phyloP scores from a whole-genome alignment of 2,329 filamentous ascomycete genomes.

The Diaporthe longicolla region DNA sequence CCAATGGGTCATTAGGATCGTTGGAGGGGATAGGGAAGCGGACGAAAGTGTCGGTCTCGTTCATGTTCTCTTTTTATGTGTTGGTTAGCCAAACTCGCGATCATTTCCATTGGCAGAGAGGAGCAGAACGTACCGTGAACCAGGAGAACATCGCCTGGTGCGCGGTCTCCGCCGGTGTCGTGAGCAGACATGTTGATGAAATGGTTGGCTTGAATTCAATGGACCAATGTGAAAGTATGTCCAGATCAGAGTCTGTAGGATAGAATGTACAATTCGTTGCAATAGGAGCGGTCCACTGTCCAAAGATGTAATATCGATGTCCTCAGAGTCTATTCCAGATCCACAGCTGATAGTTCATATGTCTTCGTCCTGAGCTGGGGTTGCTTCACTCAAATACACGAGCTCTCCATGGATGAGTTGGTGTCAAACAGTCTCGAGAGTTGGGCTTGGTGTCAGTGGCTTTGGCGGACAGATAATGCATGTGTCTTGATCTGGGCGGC shows the following conservation, averaged over 20 bases:
- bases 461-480: not conserved
- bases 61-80: not conserved
- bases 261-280: not conserved
- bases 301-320: not conserved
- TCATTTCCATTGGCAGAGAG: not conserved
- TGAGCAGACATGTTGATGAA: not conserved
- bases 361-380: not conserved
- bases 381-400: slow-evolving; percentile 1
- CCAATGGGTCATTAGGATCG: slow-evolving; percentile 15
- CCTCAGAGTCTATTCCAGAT: not conserved
- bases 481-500: not conserved
- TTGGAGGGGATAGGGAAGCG: slow-evolving; percentile 21
- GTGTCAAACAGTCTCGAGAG: not conserved
- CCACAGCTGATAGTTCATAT: not conserved
- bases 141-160: slow-evolving; percentile 23
- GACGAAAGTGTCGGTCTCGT: slow-evolving; percentile 16
- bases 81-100: not conserved
- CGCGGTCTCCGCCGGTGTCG: not conserved
- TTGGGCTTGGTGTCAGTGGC: not conserved
- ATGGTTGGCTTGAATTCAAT: not conserved
- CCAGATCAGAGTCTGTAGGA: not conserved
- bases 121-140: not conserved
- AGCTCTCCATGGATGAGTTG: not conserved
- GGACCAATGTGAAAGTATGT: not conserved
- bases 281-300: not conserved